Conservation (phyloP, 495 filamentous ascomycete species). For the Aspergillus kassunensis region DNA sequence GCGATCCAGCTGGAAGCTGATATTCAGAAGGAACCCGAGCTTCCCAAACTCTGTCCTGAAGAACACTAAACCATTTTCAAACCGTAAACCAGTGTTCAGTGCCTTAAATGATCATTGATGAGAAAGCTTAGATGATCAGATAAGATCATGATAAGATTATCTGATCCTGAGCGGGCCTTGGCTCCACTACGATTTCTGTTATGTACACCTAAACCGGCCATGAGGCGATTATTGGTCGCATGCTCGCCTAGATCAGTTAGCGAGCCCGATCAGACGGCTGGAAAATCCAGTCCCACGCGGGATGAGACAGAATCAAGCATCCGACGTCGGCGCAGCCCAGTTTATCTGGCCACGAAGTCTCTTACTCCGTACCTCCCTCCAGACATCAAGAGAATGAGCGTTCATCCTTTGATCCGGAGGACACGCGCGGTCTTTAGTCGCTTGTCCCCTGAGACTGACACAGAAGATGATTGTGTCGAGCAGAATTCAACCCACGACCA, state of each 20-base stretch:
- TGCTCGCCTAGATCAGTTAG: background rate
- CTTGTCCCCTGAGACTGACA: background rate
- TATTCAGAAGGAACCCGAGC: no score
- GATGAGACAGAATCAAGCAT: background rate
- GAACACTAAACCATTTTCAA: no score
- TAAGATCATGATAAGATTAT: background rate
- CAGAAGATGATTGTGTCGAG: background rate
- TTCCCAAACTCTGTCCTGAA: no score
- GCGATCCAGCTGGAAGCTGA: no score
- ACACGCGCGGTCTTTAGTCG: background rate
- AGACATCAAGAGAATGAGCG: background rate
- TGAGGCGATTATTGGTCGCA: background rate
- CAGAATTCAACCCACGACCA: background rate
- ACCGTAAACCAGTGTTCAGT: no score
- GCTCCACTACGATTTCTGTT: background rate
- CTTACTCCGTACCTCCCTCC: background rate
- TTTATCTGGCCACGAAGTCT: background rate
- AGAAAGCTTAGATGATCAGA: no score
- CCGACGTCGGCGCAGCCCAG: background rate
- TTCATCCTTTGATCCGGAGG: background rate
- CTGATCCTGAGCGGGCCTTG: background rate
- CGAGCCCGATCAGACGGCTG: background rate
- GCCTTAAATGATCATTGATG: no score
- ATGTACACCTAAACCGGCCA: background rate
- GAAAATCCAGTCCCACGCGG: background rate